Percentiles rank a stretch among this genome's conserved stretches.
Evolutionary conservation across 2,329 filamentous ascomycete species (phyloP).

Genomic region (Cordyceps tenuipes): DNA sequence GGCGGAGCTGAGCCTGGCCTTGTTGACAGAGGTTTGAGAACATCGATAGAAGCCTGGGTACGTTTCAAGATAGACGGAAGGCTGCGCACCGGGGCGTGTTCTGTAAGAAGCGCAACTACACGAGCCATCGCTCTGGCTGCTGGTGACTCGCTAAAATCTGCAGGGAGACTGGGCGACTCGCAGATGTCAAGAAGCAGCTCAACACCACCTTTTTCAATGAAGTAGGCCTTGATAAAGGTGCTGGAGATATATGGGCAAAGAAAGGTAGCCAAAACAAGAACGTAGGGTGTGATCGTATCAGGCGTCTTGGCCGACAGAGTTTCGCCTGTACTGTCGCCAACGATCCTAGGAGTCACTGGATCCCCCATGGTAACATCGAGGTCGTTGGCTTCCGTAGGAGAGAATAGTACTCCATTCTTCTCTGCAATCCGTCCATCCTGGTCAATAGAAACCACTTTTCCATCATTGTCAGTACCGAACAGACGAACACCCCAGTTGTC

Average conservation of each 20-base stretch:
- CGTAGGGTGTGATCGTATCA: constrained; percentile 53
- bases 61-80: constrained; percentile 74
- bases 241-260: constrained; percentile 68
- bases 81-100: constrained; percentile 70
- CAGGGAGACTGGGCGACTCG: constrained; percentile 71
- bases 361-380: constrained; percentile 62
- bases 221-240: constrained; percentile 58
- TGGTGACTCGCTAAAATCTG: constrained; percentile 47
- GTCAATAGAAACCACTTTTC: constrained; percentile 43
- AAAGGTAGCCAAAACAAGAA: constrained; percentile 70
- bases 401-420: constrained; percentile 21
- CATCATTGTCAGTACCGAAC: constrained; percentile 51
- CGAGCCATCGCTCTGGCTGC: constrained; percentile 63
- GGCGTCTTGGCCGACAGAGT: constrained; percentile 17
- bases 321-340: constrained; percentile 5
- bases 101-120: constrained; percentile 70
- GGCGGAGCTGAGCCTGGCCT: constrained; percentile 42
- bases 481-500: constrained; percentile 73
- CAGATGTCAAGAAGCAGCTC: constrained; percentile 79
- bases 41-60: constrained; percentile 59
- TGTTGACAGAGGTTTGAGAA: constrained; percentile 56
- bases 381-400: constrained; percentile 34
- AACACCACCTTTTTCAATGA: constrained; percentile 71
- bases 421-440: constrained; percentile 38
- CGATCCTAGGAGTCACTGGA: constrained; percentile 20